Base-by-base conservation (phyloP, 345 rosid genomes). In the Eucalyptus marginata region DNA sequence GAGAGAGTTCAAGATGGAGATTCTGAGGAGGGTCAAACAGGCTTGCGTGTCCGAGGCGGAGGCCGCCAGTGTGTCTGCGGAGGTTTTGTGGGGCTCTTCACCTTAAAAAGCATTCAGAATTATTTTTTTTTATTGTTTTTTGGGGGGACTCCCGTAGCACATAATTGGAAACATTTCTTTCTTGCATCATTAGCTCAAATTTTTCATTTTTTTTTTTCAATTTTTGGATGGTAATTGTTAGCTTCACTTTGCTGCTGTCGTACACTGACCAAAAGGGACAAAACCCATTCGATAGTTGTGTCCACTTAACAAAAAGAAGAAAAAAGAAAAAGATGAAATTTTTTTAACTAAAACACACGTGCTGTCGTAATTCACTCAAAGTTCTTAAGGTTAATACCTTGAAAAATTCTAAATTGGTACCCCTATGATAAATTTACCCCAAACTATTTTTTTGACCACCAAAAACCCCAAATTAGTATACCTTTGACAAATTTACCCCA, bases 41-140 rank as follows among this genome's bases (percentile, higher is more conserved):
- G 90, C 91, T 25, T 90, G 90, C 40, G 90, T 89, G 88, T 94
- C 94, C 46, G 95, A 94, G 86, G 94, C 94, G 83, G 95, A 93
- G 89, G 80, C 51, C 52, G 94, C 94, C 25, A 33, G 44, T 11
- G 54, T 44, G 91, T 85, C 90, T 52, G 95, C 93, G 71, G 95
- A 93, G 88, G 95, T 95, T 12, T 80, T 95, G 7, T 94, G 96
- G 96, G 95, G 95, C 79, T 92, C 95, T 46, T 92, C 93, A 5
- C 89, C 93, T 58, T 94, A n/a, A n/a, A n/a, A n/a, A n/a, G n/a
- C n/a, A n/a, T n/a, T n/a, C n/a, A n/a, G n/a, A n/a, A n/a, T n/a
- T n/a, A n/a, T n/a, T n/a, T n/a, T n/a, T n/a, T n/a, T n/a, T n/a
- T n/a, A n/a, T n/a, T n/a, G n/a, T n/a, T n/a, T n/a, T n/a, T n/a